Base-by-base conservation (phyloP, 2,329 filamentous ascomycete genomes). In the Hypoxylon sp. region DNA sequence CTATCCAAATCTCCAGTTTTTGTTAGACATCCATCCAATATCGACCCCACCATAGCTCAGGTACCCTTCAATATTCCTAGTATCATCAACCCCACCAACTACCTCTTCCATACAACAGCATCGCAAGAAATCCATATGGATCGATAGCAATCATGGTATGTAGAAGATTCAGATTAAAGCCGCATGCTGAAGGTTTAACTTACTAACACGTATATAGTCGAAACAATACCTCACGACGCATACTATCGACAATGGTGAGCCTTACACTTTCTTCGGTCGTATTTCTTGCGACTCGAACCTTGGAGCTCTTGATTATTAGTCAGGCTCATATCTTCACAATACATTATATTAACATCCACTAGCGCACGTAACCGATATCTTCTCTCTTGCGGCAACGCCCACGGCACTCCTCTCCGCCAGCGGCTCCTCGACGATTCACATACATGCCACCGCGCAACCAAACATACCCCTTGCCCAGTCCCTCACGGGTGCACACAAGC, bases 151-250 rank as follows among this genome's bases (percentile, higher is more conserved):
- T 73, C 73, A 83, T 83, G 81, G 81, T 81, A 77, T 59, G 76
- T 55, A 13, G 4, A 38, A 30, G 5, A 36, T 36, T 11, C 32
- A 23, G 6, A 38, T 6, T 17, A 1, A 53, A 41, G 0, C 13
- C 2, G 2, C 25, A 3, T 32, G 0, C 2, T n/a, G 7, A 41
- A 50, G 32, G 9, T 23, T 9, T 17, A n/a, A 21, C 43, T 10
- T 52, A 30, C 60, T 66, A 45, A 65, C 57, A n/a, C 28, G 21
- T n/a, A n/a, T 34, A n/a, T 65, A 98, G 96, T 99, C 96, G 61
- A 98, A 98, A 84, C 96, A 98, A 90, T 99, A 98, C 80, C 88
- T 99, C 69, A 97, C 95, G 76, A 91, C 92, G 73, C 93, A 97
- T 80, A 95, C 94, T 46, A 89, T 97, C 79, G 92, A 97, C 79